Evolutionary conservation across 352 stramenopile species (phyloP).

Genomic region (Globisporangium canariense): DNA sequence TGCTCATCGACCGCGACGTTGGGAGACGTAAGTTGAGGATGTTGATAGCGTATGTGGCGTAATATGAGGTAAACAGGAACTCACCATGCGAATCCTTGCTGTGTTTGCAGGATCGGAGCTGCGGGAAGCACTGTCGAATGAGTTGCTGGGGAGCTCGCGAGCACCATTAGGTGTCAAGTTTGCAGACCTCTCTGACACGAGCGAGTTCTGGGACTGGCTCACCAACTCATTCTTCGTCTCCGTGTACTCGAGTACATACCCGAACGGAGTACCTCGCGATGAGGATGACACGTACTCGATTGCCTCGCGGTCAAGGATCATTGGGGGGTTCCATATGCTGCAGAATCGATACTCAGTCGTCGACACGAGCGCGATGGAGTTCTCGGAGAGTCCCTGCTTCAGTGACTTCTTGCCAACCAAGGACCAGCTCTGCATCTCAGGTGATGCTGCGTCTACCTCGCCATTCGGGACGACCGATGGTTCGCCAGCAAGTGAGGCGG

Average conservation of each 20-base stretch:
- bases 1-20: slow-evolving; percentile 64
- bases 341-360: slow-evolving; percentile 46
- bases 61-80: too few species aligned
- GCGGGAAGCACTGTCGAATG: slow-evolving; percentile 48
- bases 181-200: slow-evolving; percentile 31
- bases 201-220: slow-evolving; percentile 60
- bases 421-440: slow-evolving; percentile 24
- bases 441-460: background rate
- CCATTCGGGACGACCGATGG: background rate
- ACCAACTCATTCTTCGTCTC: slow-evolving; percentile 43
- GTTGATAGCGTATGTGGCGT: too few species aligned
- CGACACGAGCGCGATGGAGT: slow-evolving; percentile 37
- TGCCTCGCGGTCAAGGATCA: slow-evolving; percentile 51
- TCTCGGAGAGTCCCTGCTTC: slow-evolving; percentile 45
- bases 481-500: slow-evolving; percentile 18
- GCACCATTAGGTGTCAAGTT: slow-evolving; percentile 39
- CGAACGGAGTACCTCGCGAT: slow-evolving; percentile 13
- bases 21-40: slow-evolving; percentile 33
- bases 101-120: background rate
- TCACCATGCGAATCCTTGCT: background rate
- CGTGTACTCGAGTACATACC: slow-evolving; percentile 34
- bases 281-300: slow-evolving; percentile 44
- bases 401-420: slow-evolving; percentile 37
- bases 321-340: slow-evolving; percentile 60
- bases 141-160: slow-evolving; percentile 38